Base-by-base conservation (phyloP, 2,329 filamentous ascomycete species). In the Biscogniauxia mediterranea region DNA sequence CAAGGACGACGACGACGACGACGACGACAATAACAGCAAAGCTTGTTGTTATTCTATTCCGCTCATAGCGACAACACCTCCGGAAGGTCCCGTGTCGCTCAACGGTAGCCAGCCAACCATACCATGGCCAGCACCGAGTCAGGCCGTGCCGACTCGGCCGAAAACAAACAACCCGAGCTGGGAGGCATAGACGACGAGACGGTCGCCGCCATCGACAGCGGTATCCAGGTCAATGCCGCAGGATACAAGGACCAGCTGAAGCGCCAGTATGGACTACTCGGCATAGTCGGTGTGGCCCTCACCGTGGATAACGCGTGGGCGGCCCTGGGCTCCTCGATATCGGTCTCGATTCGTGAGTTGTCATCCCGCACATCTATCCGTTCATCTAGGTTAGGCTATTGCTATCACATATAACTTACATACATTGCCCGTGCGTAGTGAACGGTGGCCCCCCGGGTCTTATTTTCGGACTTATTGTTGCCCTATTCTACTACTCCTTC, bases 241-340 rank as follows among this genome's bases (percentile, higher is more conserved):
- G 86, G 87, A 5, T 85, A 89, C 72, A 78, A 77, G 63, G 86
- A 89, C 71, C 85, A 89, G 71, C 75, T 89, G 46, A 81, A 83
- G 60, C 80, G 86, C 17, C 87, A 89, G 68, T 89, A 88, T 71
- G 81, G 83, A 42, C 75, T 89, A 8, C 66, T 87, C 54, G 83
- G 81, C 56, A 81, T 88, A 51, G 84, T 85, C 56, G 85, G 84
- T 23, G 78, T 85, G 53, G 85, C 84, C 0, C 74, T 89, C 56
- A 88, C 85, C 1, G 83, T 87, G 23, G 86, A 87, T 71, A 88
- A 87, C 68, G 85, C 86, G 19, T 89, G 86, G 86, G 81, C 86
- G 58, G 84, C 85, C 5, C 75, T 88, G 61, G 86, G 85, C 58
- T 86, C 86, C 13, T 86, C 85, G 57, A 80, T 89, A 49, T 81